These are phyloP conservation scores for Cryphonectria parasitica DNA, from an alignment of 2,329 filamentous ascomycete genomes.

Conservation along the genomic window DNA sequence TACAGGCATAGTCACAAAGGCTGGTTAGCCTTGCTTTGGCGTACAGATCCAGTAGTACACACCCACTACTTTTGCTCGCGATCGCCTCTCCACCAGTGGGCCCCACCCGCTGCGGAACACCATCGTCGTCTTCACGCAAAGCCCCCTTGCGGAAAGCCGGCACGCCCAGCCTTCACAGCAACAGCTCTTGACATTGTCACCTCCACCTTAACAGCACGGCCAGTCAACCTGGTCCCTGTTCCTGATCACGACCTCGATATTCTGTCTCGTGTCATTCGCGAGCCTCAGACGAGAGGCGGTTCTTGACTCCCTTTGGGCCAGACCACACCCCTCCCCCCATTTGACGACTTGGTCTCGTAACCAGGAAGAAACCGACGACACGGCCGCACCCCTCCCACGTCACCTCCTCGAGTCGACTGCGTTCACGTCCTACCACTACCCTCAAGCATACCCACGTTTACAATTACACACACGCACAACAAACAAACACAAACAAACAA, in stretches of 20 bases:
- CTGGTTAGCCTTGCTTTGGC: background rate
- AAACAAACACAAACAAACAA: background rate
- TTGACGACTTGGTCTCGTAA: background rate
- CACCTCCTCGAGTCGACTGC: background rate
- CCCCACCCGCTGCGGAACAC: slow-evolving; percentile 7
- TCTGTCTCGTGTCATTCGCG: background rate
- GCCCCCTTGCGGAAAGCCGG: background rate
- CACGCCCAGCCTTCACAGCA: slow-evolving; percentile 4
- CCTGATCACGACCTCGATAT: background rate
- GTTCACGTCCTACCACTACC: slow-evolving; percentile 3
- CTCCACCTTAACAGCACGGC: background rate
- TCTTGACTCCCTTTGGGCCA: background rate
- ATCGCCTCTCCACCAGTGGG: slow-evolving; percentile 14
- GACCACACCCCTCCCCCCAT: background rate
- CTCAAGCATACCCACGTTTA: background rate
- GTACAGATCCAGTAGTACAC: slow-evolving; percentile 3
- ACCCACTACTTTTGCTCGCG: slow-evolving; percentile 12
- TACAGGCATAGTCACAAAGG: background rate
- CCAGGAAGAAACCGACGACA: background rate
- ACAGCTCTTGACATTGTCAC: background rate
- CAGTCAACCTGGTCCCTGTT: background rate
- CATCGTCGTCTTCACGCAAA: slow-evolving; percentile 14
- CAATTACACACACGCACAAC: background rate
- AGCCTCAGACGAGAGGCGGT: background rate
- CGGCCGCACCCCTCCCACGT: background rate